Base-by-base conservation (phyloP, 192 early-diverging fungal genomes). In the Backusella sp. region DNA sequence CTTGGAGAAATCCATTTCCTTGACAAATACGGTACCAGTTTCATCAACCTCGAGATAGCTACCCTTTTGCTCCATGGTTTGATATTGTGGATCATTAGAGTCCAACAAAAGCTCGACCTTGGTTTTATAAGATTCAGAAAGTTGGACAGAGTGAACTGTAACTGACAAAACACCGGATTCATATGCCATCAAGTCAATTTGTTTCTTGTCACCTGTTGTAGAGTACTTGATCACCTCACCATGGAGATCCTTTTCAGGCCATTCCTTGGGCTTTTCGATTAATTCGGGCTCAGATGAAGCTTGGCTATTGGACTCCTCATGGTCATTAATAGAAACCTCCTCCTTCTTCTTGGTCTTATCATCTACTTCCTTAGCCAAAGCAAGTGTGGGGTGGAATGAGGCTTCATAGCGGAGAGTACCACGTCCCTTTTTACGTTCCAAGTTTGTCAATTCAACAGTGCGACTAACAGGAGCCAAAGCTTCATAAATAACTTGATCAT, bases 1-100 rank as follows among this genome's bases (percentile, higher is more conserved):
- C 62, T 79, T 85, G 15, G 88, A 85, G n/a, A 84, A 89, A 67
- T 89, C 86, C 76, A 89, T 76, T 49, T 89, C 86, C 65, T 88
- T 88, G 66, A 89, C 82, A 79, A 88, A 88, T 5, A 81, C 86
- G 46, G 88, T 84, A 23, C 73, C 81, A 66, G 79, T 76, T 62
- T 87, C 86, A 67, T 85, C 77, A 69, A 73, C 73, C 17, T 69
- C 65, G 23, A 80, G 81, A 80, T 35, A 36, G 14, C 39, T 49
- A 30, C 82, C 82, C 69, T 79, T 83, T 37, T 74, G 49, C 36
- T 77, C 85, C 19, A 80, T 76, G 2, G 85, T 84, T 36, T 80
- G 79, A 66, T 79, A 85, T 52, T 85, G 82, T n/a, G 82, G 72
- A 66, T 77, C 76, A 26, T 83, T 83, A 15, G 82, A 74, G 70